Base-by-base conservation (phyloP, 2,329 filamentous ascomycete genomes). In the Penicillium sp. region DNA sequence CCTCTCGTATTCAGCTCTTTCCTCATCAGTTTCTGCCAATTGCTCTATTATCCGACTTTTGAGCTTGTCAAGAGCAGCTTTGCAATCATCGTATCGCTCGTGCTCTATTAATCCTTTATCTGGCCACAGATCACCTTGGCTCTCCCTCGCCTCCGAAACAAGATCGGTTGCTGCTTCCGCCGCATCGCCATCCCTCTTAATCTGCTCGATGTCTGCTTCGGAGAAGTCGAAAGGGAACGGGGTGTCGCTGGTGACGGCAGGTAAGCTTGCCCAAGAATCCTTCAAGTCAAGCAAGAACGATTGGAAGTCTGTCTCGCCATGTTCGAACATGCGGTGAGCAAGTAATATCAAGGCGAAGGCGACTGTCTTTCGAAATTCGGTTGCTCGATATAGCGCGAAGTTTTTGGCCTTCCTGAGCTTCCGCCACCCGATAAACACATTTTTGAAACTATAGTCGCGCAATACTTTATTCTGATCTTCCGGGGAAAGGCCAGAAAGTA, bases 101-200 rank as follows among this genome's bases (percentile, higher is more conserved):
- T 64, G 49, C 51, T 67, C 59, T 23, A 68, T 65, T n/a, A 67
- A 63, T 13, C 65, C 66, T 52, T 68, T 65, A 28, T 67, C 66
- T 2, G 66, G 67, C 66, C 65, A 69, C n/a, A 66, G 52, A 61
- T 64, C 60, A 21, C 63, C 63, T 39, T 70, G 21, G 31, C 14
- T 59, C 54, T 70, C 63, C 52, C 68, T 67, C 21, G 58, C 52
- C 53, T 60, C 57, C 2, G 52, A 31, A 54, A 64, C 52, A 58
- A 67, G 62, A 16, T 68, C 60, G 8, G 64, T 66, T 44, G 63
- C 65, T 51, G 62, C 63, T 16, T 65, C 58, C 39, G 62, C 65
- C 26, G 51, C 54, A 48, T 67, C 60, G n/a, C 62, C 55, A 54
- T 66, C 67, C 24, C 50, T n/a, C 24, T 67, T 67, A 4, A 70